A percentile compares a stretch with the other conserved stretches of the same genome.
Conservation (phyloP, 2,329 filamentous ascomycete genomes). For the Epicoccum sorghinum region DNA sequence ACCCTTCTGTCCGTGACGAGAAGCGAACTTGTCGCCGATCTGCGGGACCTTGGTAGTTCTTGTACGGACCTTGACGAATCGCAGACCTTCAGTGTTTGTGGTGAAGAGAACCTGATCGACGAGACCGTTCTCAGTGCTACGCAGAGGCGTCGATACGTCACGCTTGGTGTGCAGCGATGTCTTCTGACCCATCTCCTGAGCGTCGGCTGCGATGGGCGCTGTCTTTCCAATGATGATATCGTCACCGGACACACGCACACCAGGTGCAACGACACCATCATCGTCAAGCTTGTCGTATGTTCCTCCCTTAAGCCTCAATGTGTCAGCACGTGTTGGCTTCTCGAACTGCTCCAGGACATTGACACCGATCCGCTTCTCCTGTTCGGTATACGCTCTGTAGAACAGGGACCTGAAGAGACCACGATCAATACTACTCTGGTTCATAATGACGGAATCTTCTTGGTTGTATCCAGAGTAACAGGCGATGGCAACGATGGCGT, state of each 20-base stretch:
- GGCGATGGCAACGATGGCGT: conserved; percentile 96
- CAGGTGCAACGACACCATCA: conserved; percentile 92
- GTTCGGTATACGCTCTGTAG: conserved; percentile 96
- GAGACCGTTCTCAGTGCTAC: conserved; percentile 96
- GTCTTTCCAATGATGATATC: conserved; percentile 99
- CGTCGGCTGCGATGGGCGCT: conserved; percentile 89
- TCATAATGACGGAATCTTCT: conserved; percentile 99
- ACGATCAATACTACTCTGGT: conserved; percentile 97
- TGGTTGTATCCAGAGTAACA: conserved; percentile 99
- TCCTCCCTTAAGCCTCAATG: conserved; percentile 88
- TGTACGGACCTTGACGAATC: conserved; percentile 97
- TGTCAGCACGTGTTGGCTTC: conserved; percentile 88
- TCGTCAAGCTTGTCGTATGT: conserved; percentile 98
- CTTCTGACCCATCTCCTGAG: conserved; percentile 90
- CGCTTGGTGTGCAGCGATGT: conserved; percentile 90
- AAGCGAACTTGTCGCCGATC: conserved; percentile 99
- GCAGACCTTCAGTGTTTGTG: conserved; percentile 90
- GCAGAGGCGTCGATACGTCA: conserved; percentile 91
- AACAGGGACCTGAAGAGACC: conserved; percentile 97
- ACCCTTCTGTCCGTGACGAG: conserved; percentile 98
- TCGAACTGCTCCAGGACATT: conserved; percentile 93
- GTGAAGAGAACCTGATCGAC: conserved; percentile 92
- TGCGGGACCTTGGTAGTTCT: conserved; percentile 97
- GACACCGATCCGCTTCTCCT: conserved; percentile 94
- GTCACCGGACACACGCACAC: conserved; percentile 92